phyloP scores from a whole-genome alignment of 768 basidiomycete species.

The Tricholoma bakamatsutake region DNA sequence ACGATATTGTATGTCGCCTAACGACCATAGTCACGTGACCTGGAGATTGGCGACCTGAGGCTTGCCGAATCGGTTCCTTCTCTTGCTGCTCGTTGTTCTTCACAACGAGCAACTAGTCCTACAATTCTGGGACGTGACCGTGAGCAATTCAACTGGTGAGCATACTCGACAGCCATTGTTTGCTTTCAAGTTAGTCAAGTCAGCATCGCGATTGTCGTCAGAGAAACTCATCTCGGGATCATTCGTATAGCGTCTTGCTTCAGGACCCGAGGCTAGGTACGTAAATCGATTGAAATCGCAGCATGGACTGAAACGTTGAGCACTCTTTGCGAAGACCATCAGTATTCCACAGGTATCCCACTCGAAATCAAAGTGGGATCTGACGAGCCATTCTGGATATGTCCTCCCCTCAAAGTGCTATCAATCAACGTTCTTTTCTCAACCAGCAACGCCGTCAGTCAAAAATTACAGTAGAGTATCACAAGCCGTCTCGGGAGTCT shows the following conservation, averaged over 20 bases:
- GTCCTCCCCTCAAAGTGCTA: constrained; percentile 40
- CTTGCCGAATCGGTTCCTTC: constrained; percentile 3
- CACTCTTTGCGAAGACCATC: background rate
- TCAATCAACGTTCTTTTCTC: constrained; percentile 39
- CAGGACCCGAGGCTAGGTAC: constrained; percentile 4
- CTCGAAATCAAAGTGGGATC: background rate
- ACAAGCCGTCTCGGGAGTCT: constrained; percentile 67
- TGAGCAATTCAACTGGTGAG: constrained; percentile 7
- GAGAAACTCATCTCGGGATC: constrained; percentile 12
- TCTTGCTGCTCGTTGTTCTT: constrained; percentile 5
- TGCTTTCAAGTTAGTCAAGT: background rate
- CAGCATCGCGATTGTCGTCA: constrained; percentile 16
- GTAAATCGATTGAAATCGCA: constrained; percentile 6
- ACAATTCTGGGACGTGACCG: constrained; percentile 3
- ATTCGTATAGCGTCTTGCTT: constrained; percentile 7
- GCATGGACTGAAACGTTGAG: background rate
- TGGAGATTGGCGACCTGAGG: background rate
- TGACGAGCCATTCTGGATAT: constrained; percentile 21
- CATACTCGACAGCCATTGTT: constrained; percentile 8
- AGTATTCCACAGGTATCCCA: background rate
- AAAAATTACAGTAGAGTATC: constrained; percentile 71
- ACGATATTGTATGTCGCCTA: background rate
- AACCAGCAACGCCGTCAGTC: constrained; percentile 44
- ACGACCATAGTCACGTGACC: background rate
- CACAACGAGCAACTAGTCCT: constrained; percentile 4